These are phyloP conservation scores for Cucurbita argyrosperma DNA, from an alignment of 306 rosid species.

Conservation along the genomic window DNA sequence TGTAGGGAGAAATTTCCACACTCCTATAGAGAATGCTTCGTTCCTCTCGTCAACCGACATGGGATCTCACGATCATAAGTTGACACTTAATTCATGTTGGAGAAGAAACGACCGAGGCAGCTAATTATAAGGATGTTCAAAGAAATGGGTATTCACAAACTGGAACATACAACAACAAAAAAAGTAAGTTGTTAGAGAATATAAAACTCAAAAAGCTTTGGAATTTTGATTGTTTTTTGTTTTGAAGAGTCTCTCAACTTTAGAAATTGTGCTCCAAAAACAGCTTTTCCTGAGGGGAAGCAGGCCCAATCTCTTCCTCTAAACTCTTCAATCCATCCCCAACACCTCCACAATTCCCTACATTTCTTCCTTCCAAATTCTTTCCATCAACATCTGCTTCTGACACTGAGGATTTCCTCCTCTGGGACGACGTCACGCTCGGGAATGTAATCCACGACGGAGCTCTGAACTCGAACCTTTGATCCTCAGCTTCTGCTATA, in stretches of 20 bases:
- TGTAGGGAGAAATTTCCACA: no score
- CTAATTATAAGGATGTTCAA: neutral
- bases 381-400: conserved; percentile 75
- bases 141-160: neutral
- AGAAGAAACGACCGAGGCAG: neutral
- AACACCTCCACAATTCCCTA: conserved; percentile 28
- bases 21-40: no score
- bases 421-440: conserved; percentile 89
- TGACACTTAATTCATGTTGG: neutral
- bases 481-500: conserved; percentile 63
- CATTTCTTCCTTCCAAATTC: conserved; percentile 41
- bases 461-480: conserved; percentile 73
- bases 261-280: conserved; percentile 83
- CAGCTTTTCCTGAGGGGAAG: conserved; percentile 75
- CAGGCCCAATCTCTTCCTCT: conserved; percentile 95
- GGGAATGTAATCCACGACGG: conserved; percentile 97
- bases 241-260: neutral
- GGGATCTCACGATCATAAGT: neutral
- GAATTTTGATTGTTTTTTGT: neutral
- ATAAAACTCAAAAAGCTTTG: neutral
- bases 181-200: neutral
- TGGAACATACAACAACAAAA: neutral
- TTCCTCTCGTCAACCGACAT: no score
- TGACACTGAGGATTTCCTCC: conserved; percentile 80
- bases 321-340: conserved; percentile 81